phyloP scores from a whole-genome alignment of 2,329 filamentous ascomycete species.

The Lasiodiplodia theobromae region DNA sequence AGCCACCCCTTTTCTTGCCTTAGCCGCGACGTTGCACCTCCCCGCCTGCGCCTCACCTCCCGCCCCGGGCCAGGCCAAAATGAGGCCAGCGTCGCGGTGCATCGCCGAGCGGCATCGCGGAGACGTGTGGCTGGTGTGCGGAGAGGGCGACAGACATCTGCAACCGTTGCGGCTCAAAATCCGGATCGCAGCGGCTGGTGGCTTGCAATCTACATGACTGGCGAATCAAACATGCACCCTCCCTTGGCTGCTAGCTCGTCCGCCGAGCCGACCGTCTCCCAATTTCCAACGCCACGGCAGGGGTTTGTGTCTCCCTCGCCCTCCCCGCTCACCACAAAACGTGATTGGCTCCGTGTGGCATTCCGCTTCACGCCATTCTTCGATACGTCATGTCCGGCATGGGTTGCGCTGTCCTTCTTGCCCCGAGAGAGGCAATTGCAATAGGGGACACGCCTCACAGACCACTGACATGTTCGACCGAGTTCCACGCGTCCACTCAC shows the following conservation, averaged over 20 bases:
- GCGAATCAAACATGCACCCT: not conserved
- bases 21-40: not conserved
- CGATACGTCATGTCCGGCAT: not conserved
- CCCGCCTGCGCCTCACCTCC: not conserved
- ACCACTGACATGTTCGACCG: not conserved
- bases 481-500: not conserved
- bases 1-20: slow-evolving; percentile 9
- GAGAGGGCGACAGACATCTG: not conserved
- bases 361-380: not conserved
- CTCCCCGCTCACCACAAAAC: not conserved
- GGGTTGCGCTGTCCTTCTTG: not conserved
- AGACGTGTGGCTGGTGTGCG: slow-evolving; percentile 4
- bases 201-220: not conserved
- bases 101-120: not conserved
- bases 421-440: not conserved
- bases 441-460: not conserved
- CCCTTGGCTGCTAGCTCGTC: not conserved
- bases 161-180: not conserved
- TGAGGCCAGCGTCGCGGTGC: not conserved
- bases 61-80: not conserved
- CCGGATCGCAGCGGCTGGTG: not conserved
- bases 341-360: not conserved
- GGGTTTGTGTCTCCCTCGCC: not conserved
- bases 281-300: not conserved
- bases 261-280: not conserved